These are phyloP conservation scores for Wickerhamomyces bisporus DNA, from an alignment of 805 yeast genomes.

Conservation along the genomic window DNA sequence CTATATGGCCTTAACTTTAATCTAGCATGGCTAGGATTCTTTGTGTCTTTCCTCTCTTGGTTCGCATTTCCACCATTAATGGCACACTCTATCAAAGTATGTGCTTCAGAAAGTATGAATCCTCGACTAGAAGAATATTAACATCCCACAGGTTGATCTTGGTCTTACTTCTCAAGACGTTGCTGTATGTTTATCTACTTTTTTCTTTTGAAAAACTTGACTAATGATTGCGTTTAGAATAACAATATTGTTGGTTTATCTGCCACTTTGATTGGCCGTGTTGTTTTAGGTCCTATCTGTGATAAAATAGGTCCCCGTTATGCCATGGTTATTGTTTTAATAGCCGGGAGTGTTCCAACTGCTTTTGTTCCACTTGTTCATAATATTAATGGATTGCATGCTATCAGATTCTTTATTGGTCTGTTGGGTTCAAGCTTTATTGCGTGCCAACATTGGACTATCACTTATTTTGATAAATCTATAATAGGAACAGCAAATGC, in stretches of 20 bases:
- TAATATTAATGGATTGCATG: slow-evolving; percentile 25
- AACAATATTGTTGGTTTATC: slow-evolving; percentile 27
- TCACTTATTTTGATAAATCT: slow-evolving; percentile 25
- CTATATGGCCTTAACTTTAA: slow-evolving; percentile 23
- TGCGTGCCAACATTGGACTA: slow-evolving; percentile 27
- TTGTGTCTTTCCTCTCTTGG: slow-evolving; percentile 28
- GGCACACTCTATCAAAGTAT: slow-evolving; percentile 17
- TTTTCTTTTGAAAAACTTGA: too few relatives aligned
- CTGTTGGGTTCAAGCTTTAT: slow-evolving; percentile 30
- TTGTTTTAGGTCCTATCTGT: slow-evolving; percentile 25
- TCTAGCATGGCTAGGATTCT: slow-evolving; percentile 28
- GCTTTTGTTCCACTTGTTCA: slow-evolving; percentile 23
- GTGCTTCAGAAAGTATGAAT: too few relatives aligned
- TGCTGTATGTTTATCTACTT: slow-evolving; percentile 11
- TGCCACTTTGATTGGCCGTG: slow-evolving; percentile 26
- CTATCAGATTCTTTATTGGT: slow-evolving; percentile 34
- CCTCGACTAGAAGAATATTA: too few relatives aligned
- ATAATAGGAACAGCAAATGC: slow-evolving; percentile 29
- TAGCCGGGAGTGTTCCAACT: slow-evolving; percentile 26
- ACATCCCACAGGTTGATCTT: slow-evolving; percentile 20
- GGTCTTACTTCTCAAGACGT: slow-evolving; percentile 20
- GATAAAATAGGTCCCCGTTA: slow-evolving; percentile 27
- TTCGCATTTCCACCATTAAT: slow-evolving; percentile 29
- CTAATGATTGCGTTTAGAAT: too few relatives aligned
- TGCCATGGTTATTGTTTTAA: slow-evolving; percentile 22